phyloP scores from a whole-genome alignment of 306 rosid species.

The Glycyrrhiza uralensis region DNA sequence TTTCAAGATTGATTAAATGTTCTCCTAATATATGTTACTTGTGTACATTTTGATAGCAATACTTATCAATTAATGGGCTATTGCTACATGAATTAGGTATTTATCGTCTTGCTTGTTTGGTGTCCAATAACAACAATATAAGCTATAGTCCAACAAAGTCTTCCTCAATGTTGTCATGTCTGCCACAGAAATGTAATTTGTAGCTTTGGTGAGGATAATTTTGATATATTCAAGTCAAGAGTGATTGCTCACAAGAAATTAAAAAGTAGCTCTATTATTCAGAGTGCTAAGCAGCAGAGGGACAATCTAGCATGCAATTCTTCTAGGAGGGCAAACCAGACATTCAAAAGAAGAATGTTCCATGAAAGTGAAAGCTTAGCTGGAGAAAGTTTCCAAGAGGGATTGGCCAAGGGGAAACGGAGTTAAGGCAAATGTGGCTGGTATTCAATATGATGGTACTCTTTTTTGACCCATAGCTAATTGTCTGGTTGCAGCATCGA shows the following conservation, averaged over 20 bases:
- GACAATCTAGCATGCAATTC: conserved; percentile 12
- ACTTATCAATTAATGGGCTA: background rate
- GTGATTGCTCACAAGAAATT: background rate
- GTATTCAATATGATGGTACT: conserved; percentile 23
- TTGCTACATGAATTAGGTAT: background rate
- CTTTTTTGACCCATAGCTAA: conserved; percentile 36
- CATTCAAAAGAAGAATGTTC: conserved; percentile 42
- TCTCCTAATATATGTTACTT: background rate
- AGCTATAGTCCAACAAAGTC: conserved; percentile 26
- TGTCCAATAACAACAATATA: conserved; percentile 26
- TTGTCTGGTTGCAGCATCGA: conserved; percentile 40
- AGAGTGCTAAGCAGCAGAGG: background rate
- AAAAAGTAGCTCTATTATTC: conserved; percentile 9
- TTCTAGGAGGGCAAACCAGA: conserved; percentile 33
- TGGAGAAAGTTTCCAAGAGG: conserved; percentile 39
- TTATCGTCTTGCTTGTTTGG: conserved; percentile 9
- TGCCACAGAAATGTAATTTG: background rate
- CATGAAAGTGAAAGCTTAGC: conserved; percentile 44
- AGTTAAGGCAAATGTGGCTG: conserved; percentile 23
- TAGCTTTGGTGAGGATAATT: background rate
- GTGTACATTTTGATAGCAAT: background rate
- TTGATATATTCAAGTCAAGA: background rate
- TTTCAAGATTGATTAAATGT: background rate
- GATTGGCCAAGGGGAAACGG: conserved; percentile 42
- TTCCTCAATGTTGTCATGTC: conserved; percentile 6